Evolutionary conservation across 2,329 filamentous ascomycete genomes (phyloP), one percentile per base, ranked within the genome.

Genomic region (Drechslerella dactyloides): DNA sequence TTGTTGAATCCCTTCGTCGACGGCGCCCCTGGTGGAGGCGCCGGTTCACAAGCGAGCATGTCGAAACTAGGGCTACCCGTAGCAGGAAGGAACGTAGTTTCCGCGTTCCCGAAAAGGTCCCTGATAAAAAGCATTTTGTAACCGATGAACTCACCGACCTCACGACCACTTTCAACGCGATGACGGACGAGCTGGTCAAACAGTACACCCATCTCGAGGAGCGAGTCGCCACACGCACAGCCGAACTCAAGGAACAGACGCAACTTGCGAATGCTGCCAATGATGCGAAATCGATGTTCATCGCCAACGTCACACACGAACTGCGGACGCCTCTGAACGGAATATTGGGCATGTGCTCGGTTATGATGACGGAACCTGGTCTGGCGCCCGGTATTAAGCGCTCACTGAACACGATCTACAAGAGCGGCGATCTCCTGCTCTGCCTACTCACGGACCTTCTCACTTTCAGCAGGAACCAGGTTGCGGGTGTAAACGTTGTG

Each of bases 281-380:
- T 76, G 90, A 96, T 80, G 96, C 91, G 83, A 99, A 99, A 81
- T 97, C 94, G 0, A 83, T 97, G 13, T 97, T 97, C 81, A 96
- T 99, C 74, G 94, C 94, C 17, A 97, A 97, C 77, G 96, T 97
- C 56, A 89, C 87, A 0, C 87, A 89, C 75, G 87, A 97, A 79
- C 83, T 99, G 40, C 96, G 96, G 78, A 99, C 94, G 0, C 94
- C 94, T 0, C 84, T 97, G 66, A 97, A 97, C 77, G 94, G 93
- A 13, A 97, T 97, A 53, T 83, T 99, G 69, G 94, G 94, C 68
- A 94, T 97, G 89, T 93, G 89, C 75, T 90, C 91, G 0, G 89
- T 96, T 94, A 91, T 80, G 93, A 96, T 91, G 89, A 92, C 74
- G 91, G 92, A 96, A 78, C 88, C 93, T 52, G 90, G 96, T 76